Percentiles rank a stretch among this genome's conserved stretches.
Evolutionary conservation across 495 filamentous ascomycete genomes (phyloP).

Genomic region (Tirmania nivea): DNA sequence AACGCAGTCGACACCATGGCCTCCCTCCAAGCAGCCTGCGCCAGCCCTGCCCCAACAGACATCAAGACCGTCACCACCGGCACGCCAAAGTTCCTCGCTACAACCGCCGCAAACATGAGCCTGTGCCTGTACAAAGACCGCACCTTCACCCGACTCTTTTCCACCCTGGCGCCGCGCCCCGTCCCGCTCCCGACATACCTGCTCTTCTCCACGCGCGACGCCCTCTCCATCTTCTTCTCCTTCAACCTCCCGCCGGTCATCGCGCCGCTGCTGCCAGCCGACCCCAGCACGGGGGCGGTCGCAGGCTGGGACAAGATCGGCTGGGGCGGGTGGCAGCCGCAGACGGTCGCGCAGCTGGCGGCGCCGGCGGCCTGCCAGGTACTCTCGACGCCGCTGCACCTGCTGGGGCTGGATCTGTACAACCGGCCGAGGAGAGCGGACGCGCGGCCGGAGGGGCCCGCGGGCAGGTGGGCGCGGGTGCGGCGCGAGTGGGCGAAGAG

Average conservation of each 20-base stretch:
- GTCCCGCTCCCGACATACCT: conserved; percentile 43
- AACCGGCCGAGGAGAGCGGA: conserved; percentile 37
- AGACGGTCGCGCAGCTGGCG: conserved; percentile 54
- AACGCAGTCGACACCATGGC: conserved; percentile 68
- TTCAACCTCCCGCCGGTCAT: conserved; percentile 77
- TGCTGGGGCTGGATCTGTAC: conserved; percentile 75
- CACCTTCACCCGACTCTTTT: conserved; percentile 66
- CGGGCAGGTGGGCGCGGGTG: conserved; percentile 40
- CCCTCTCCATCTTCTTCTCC: conserved; percentile 75
- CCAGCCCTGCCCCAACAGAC: conserved; percentile 11
- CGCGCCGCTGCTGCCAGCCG: conserved; percentile 32
- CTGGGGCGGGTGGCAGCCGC: conserved; percentile 25
- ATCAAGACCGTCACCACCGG: conserved; percentile 40
- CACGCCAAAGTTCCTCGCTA: conserved; percentile 62
- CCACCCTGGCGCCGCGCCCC: conserved; percentile 31
- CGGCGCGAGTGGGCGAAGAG: conserved; percentile 58
- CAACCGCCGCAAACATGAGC: conserved; percentile 62
- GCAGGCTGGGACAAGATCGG: conserved; percentile 29
- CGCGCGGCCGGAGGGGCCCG: conserved; percentile 23
- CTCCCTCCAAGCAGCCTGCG: conserved; percentile 37
- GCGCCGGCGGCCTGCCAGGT: conserved; percentile 68
- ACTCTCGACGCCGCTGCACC: conserved; percentile 63
- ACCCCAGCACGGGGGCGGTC: conserved; percentile 22
- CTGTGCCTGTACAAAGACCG: conserved; percentile 88
- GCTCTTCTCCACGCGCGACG: conserved; percentile 69